These are phyloP conservation scores for Alternaria arbusti DNA, from an alignment of 2,329 filamentous ascomycete species.

Conservation along the genomic window DNA sequence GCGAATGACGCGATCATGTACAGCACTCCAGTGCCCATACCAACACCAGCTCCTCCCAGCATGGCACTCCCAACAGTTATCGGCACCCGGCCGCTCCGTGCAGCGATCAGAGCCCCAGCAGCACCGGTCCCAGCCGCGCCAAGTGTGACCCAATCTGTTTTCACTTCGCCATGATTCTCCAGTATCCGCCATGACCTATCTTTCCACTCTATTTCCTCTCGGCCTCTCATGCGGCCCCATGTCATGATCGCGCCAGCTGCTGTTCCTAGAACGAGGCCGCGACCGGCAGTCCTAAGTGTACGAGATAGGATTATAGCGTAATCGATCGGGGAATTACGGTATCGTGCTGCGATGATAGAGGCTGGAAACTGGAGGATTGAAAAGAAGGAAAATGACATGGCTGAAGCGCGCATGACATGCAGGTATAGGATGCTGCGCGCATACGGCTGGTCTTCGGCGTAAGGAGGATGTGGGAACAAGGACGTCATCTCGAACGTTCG, in stretches of 20 bases:
- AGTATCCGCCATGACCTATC: constrained; percentile 68
- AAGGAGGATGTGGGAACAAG: constrained; percentile 61
- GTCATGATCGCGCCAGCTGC: constrained; percentile 55
- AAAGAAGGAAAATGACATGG: constrained; percentile 61
- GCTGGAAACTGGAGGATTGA: constrained; percentile 47
- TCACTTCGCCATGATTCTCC: constrained; percentile 61
- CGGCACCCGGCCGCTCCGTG: constrained; percentile 34
- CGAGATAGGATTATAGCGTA: constrained; percentile 26
- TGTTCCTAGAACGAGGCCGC: constrained; percentile 55
- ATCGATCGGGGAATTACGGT: constrained; percentile 34
- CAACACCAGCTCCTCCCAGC: constrained; percentile 56
- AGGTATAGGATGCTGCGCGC: constrained; percentile 62
- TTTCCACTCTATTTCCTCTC: constrained; percentile 67
- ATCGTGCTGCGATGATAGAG: constrained; percentile 34
- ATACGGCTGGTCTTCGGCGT: constrained; percentile 69
- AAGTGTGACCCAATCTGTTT: constrained; percentile 63
- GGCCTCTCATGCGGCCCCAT: constrained; percentile 60
- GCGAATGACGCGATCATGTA: constrained; percentile 35
- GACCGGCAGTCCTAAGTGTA: constrained; percentile 56
- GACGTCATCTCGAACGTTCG: constrained; percentile 56
- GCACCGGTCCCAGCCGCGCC: constrained; percentile 51
- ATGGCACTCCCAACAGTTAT: constrained; percentile 47
- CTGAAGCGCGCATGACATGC: constrained; percentile 65
- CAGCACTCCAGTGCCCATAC: constrained; percentile 60
- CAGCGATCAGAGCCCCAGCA: constrained; percentile 39